Conservation (phyloP, 2,329 filamentous ascomycete genomes). For the Colletotrichum caudatum region DNA sequence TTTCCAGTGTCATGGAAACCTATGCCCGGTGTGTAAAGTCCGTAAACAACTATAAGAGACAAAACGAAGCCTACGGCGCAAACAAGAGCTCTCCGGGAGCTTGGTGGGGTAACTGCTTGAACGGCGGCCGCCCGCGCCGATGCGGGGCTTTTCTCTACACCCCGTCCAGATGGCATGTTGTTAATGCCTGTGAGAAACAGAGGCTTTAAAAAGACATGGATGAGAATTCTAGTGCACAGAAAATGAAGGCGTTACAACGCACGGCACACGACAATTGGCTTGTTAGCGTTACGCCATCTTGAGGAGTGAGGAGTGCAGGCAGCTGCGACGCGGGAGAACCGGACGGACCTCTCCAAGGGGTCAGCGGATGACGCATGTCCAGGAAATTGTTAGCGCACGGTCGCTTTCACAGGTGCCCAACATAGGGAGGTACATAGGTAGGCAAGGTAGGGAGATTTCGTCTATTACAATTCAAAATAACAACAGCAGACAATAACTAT, state of each 20-base stretch:
- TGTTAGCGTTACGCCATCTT: slow-evolving; percentile 15
- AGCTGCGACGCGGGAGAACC: slow-evolving; percentile 30
- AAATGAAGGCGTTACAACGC: not conserved
- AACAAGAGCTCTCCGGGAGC: slow-evolving; percentile 28
- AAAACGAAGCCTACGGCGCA: slow-evolving; percentile 31
- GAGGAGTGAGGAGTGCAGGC: slow-evolving; percentile 2
- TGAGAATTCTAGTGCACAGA: slow-evolving; percentile 19
- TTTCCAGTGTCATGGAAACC: not conserved
- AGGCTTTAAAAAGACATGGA: slow-evolving; percentile 22
- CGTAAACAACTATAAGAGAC: slow-evolving; percentile 28
- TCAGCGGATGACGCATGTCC: slow-evolving; percentile 31
- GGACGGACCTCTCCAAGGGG: slow-evolving; percentile 30
- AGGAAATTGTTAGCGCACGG: slow-evolving; percentile 31
- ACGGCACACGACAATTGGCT: not conserved
- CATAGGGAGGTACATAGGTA: too few relatives aligned
- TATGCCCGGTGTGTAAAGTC: slow-evolving; percentile 13
- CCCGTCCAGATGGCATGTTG: slow-evolving; percentile 29
- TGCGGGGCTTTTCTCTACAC: slow-evolving; percentile 31
- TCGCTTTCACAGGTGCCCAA: not conserved
- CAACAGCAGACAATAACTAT: not conserved
- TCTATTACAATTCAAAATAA: not conserved
- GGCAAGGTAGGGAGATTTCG: not conserved
- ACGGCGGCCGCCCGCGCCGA: slow-evolving; percentile 13
- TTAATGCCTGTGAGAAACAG: slow-evolving; percentile 11
- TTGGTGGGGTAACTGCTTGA: slow-evolving; percentile 19